These are phyloP conservation scores for Anastatica hierochuntica DNA, from an alignment of 345 rosid species.

Conservation along the genomic window DNA sequence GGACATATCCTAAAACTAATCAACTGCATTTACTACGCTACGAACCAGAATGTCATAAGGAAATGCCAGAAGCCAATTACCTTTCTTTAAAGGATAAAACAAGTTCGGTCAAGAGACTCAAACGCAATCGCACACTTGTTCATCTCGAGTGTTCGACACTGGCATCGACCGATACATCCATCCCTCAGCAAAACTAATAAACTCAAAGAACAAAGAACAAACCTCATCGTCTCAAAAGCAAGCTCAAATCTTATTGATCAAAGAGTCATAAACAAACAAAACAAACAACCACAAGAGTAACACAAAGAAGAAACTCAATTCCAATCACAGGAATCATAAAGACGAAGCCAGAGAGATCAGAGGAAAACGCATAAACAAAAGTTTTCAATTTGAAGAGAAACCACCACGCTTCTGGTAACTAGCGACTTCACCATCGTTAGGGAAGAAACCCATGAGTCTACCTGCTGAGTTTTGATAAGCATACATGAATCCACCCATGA, in stretches of 20 bases:
- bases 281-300: neutral
- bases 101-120: too few relatives aligned
- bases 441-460: constrained; percentile 91
- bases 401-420: constrained; percentile 48
- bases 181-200: neutral
- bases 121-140: too few relatives aligned
- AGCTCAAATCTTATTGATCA: neutral
- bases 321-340: neutral
- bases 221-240: neutral
- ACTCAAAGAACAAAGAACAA: neutral
- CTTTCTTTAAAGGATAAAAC: too few relatives aligned
- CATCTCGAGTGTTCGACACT: too few relatives aligned
- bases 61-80: too few relatives aligned
- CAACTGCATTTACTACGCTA: too few relatives aligned
- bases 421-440: constrained; percentile 83
- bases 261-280: neutral
- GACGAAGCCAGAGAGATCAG: too few relatives aligned
- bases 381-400: constrained; percentile 19
- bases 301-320: neutral
- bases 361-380: too few relatives aligned
- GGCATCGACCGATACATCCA: too few relatives aligned
- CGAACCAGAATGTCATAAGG: too few relatives aligned
- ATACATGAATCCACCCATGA: constrained; percentile 99
- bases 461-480: constrained; percentile 98
- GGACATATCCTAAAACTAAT: too few relatives aligned